Base-by-base conservation (phyloP, 208 protist species). In the Trypanosoma vivax region DNA sequence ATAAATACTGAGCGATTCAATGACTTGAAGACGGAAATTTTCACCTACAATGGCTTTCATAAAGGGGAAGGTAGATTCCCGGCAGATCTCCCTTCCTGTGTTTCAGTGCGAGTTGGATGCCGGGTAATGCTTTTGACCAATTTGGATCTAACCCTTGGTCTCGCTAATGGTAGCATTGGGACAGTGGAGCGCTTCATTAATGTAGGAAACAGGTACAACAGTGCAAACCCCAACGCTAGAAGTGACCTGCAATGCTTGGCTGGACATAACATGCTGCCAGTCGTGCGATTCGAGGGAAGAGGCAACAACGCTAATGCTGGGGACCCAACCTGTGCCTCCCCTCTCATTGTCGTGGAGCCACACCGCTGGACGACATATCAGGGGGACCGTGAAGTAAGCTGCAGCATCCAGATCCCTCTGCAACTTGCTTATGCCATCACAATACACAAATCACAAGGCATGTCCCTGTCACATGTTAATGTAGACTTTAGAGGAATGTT, bases 391-490 rank as follows among this genome's bases (percentile, higher is more conserved):
- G 60, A 71, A 35, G 33, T 84, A 11, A 70, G 73, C 6, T 66
- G 62, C 57, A 71, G 56, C 19, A 67, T 76, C 19, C 87, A 94
- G 64, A 79, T 98, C 11, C 96, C 96, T 29, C 76, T 98, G 2
- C 82, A 80, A n/a, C 76, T 97, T 5, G 96, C 95, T 33, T 98
- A 95, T 75, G 93, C 93, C 25, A 83, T 97, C 46, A 97, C 95
- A 6, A 96, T 98, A 41, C 96, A 98, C 73, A 98, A 98, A 55
- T 84, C 79, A 28, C 96, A 98, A 61, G 96, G 96, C 27, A 93
- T 98, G 88, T 86, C 84, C 18, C 72, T 96, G 25, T 67, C 65
- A 14, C 55, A 77, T 35, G 82, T 91, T 13, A 83, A 92, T 65
- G 81, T 95, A 46, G 88, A 95, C 67, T 79, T 95, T 48, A 57